Evolutionary conservation across 2,329 filamentous ascomycete species (phyloP).

Genomic region (Calonectria hawksworthii): DNA sequence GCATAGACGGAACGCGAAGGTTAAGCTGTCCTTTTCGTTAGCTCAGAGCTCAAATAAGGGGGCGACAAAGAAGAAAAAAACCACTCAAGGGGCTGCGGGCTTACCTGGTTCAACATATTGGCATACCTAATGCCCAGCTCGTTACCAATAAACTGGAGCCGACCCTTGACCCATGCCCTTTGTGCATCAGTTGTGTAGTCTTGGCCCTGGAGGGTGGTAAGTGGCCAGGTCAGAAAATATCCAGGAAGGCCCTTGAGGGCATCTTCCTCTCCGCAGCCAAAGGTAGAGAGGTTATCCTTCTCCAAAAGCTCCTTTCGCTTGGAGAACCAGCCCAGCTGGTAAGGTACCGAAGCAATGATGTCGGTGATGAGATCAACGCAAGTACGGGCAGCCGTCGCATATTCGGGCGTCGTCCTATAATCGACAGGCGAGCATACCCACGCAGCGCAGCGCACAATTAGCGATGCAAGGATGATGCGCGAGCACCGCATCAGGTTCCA

Average conservation of each 20-base stretch:
- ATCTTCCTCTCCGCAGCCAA: slow-evolving; percentile 65
- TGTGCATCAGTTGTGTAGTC: slow-evolving; percentile 73
- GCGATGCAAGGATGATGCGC: slow-evolving; percentile 67
- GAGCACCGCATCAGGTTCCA: slow-evolving; percentile 70
- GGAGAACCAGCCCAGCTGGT: slow-evolving; percentile 71
- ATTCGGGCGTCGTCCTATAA: slow-evolving; percentile 74
- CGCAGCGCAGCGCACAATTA: slow-evolving; percentile 71
- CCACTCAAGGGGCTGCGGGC: slow-evolving; percentile 37
- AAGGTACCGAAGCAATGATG: slow-evolving; percentile 73
- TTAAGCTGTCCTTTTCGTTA: slow-evolving; percentile 59
- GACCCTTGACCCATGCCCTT: slow-evolving; percentile 67
- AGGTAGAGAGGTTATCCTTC: slow-evolving; percentile 58
- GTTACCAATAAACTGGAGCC: slow-evolving; percentile 67
- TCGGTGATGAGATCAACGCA: slow-evolving; percentile 69
- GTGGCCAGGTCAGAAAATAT: slow-evolving; percentile 72
- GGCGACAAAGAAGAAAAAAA: background rate
- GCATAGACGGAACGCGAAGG: slow-evolving; percentile 73
- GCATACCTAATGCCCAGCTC: slow-evolving; percentile 72
- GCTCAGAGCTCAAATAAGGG: slow-evolving; percentile 24
- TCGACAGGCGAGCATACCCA: slow-evolving; percentile 73
- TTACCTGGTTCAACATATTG: slow-evolving; percentile 67
- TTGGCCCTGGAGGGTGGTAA: slow-evolving; percentile 66
- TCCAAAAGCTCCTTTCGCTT: slow-evolving; percentile 58
- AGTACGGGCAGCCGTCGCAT: slow-evolving; percentile 66
- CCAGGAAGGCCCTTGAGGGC: slow-evolving; percentile 68